phyloP scores from a whole-genome alignment of 371 early-diverging fungal genomes.

The Thermomucor indicae-seudaticae region DNA sequence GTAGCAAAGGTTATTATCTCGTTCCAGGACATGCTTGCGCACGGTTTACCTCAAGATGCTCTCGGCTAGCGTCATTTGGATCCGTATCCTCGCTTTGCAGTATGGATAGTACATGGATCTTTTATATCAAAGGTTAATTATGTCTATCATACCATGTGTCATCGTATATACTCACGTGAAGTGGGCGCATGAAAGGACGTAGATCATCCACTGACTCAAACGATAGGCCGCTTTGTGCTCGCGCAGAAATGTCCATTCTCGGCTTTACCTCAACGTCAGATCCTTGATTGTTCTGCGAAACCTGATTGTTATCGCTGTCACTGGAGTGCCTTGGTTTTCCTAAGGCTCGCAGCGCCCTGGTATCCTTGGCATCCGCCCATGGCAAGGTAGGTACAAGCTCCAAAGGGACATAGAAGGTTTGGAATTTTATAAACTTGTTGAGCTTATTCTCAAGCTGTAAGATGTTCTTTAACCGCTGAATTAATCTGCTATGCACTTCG shows the following conservation, averaged over 20 bases:
- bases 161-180: constrained; percentile 30
- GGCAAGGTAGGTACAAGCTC: constrained; percentile 14
- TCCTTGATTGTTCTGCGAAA: too few relatives aligned
- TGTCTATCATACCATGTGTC: not conserved
- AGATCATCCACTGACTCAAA: constrained; percentile 17
- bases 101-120: constrained; percentile 19
- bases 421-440: constrained; percentile 26
- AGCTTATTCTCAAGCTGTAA: constrained; percentile 41
- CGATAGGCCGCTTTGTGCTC: not conserved
- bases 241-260: constrained; percentile 8
- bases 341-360: too few relatives aligned
- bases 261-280: constrained; percentile 4
- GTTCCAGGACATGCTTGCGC: too few relatives aligned
- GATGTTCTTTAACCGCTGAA: constrained; percentile 25
- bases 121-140: constrained; percentile 4
- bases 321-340: too few relatives aligned
- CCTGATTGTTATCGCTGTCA: too few relatives aligned
- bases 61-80: constrained; percentile 1
- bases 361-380: not conserved
- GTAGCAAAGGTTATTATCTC: too few relatives aligned
- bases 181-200: constrained; percentile 40
- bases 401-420: constrained; percentile 41
- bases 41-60: too few relatives aligned
- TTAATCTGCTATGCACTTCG: constrained; percentile 24
- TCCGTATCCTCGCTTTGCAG: constrained; percentile 3